phyloP scores from a whole-genome alignment of 1,284 basidiomycete species.

The Ceratobasidium theobromae region DNA sequence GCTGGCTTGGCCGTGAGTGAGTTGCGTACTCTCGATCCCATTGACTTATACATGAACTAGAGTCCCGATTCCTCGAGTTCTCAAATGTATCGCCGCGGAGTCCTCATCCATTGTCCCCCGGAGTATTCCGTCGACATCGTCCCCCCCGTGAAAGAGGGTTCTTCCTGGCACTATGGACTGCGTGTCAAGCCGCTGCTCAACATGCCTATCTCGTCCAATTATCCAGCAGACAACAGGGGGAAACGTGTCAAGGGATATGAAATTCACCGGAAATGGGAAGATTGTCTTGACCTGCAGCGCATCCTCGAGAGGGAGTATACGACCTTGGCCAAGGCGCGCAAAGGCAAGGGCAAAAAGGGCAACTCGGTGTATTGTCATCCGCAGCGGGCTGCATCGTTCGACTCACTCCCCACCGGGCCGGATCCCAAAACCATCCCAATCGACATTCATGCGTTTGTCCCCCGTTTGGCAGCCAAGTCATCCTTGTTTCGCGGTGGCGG shows the following conservation, averaged over 20 bases:
- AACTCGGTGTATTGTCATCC: constrained; percentile 4
- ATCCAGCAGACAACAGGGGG: background rate
- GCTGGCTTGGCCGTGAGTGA: constrained; percentile 30
- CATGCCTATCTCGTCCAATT: constrained; percentile 13
- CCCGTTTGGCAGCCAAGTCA: constrained; percentile 34
- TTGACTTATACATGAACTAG: constrained; percentile 6
- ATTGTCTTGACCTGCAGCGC: constrained; percentile 37
- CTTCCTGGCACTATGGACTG: constrained; percentile 35
- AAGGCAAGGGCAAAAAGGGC: constrained; percentile 24
- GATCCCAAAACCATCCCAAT: constrained; percentile 32
- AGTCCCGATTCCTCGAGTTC: constrained; percentile 32
- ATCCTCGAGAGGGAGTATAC: constrained; percentile 34
- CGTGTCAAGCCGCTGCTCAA: constrained; percentile 32
- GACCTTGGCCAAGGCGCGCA: constrained; percentile 32
- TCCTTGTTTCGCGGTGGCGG: constrained; percentile 34
- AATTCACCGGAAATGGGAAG: constrained; percentile 38
- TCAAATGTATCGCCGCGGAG: constrained; percentile 36
- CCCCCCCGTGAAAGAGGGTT: constrained; percentile 34
- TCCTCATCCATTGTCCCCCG: constrained; percentile 35
- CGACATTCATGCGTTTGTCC: constrained; percentile 34
- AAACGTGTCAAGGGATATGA: constrained; percentile 29
- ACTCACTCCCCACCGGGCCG: constrained; percentile 36
- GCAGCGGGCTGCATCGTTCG: constrained; percentile 35
- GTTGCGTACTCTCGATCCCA: background rate
- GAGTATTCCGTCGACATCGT: constrained; percentile 35